Percentiles rank a stretch among this genome's conserved stretches.
These are phyloP conservation scores for Nakazawaea anatomiae DNA, from an alignment of 805 yeast species.

Conservation along the genomic window DNA sequence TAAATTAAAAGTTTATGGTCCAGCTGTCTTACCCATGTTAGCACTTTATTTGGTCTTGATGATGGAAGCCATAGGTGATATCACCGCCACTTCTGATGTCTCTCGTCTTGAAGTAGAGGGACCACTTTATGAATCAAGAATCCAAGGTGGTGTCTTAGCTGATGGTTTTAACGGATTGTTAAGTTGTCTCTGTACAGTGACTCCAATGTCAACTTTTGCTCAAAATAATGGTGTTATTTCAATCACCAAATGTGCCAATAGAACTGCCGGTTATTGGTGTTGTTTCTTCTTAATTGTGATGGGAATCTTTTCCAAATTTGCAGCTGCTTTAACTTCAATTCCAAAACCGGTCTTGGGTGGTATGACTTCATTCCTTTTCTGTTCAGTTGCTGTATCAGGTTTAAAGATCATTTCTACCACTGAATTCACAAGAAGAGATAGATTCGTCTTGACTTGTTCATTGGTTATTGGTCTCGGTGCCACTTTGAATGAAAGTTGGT, in stretches of 20 bases:
- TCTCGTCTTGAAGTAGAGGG: constrained; percentile 84
- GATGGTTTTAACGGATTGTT: constrained; percentile 79
- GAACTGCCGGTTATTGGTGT: constrained; percentile 55
- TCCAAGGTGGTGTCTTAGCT: constrained; percentile 90
- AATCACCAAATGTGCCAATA: constrained; percentile 85
- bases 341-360: constrained; percentile 83
- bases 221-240: constrained; percentile 95
- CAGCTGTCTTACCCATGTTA: constrained; percentile 77
- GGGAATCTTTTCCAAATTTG: constrained; percentile 86
- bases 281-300: constrained; percentile 67
- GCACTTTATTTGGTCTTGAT: constrained; percentile 77
- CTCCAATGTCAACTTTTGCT: constrained; percentile 92
- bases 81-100: constrained; percentile 91
- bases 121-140: constrained; percentile 69
- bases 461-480: constrained; percentile 49
- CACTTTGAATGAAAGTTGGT: constrained; percentile 41
- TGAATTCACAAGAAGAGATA: constrained; percentile 51
- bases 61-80: constrained; percentile 95
- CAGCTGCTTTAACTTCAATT: constrained; percentile 82
- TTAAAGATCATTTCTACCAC: constrained; percentile 47
- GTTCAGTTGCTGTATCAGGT: constrained; percentile 56
- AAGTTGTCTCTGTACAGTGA: constrained; percentile 73
- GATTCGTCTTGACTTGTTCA: constrained; percentile 47
- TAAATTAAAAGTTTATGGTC: constrained; percentile 71
- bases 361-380: constrained; percentile 60